Conservation (phyloP, 75 land plant species). For the Pinus albicaulis region DNA sequence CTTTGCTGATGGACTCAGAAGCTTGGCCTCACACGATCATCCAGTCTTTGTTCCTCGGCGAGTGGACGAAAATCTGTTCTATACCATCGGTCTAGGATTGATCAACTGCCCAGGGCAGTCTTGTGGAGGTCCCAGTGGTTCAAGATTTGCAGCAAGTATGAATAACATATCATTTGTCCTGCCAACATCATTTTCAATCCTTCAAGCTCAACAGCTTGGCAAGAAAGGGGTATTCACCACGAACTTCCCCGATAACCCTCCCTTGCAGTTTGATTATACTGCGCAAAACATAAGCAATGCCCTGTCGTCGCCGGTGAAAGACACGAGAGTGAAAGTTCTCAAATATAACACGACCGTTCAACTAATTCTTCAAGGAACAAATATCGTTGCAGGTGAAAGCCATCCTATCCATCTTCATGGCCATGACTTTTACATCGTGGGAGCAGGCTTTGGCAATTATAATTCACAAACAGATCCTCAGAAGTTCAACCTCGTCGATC, state of each 20-base stretch:
- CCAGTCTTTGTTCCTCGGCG: slow-evolving; percentile 49
- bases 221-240: slow-evolving; percentile 32
- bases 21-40: slow-evolving; percentile 45
- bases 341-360: slow-evolving; percentile 59
- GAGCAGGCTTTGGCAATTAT: slow-evolving; percentile 59
- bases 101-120: slow-evolving; percentile 25
- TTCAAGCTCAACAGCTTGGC: neutral
- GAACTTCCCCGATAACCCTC: slow-evolving; percentile 28
- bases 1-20: slow-evolving; percentile 24
- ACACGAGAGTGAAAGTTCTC: slow-evolving; percentile 43
- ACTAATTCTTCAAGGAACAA: slow-evolving; percentile 64
- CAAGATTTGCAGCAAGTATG: slow-evolving; percentile 27
- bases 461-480: slow-evolving; percentile 32
- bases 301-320: slow-evolving; percentile 20
- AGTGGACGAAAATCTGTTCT: slow-evolving; percentile 48
- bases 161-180: slow-evolving; percentile 62
- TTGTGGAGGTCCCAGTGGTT: slow-evolving; percentile 48
- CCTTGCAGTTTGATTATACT: slow-evolving; percentile 10
- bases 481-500: slow-evolving; percentile 54
- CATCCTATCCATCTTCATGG: slow-evolving; percentile 78
- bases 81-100: slow-evolving; percentile 58
- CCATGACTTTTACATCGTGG: slow-evolving; percentile 59
- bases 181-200: slow-evolving; percentile 36
- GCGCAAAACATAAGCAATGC: neutral
- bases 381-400: slow-evolving; percentile 42